Base-by-base conservation (phyloP, 352 stramenopile species). In the Phytopythium mirpurense region DNA sequence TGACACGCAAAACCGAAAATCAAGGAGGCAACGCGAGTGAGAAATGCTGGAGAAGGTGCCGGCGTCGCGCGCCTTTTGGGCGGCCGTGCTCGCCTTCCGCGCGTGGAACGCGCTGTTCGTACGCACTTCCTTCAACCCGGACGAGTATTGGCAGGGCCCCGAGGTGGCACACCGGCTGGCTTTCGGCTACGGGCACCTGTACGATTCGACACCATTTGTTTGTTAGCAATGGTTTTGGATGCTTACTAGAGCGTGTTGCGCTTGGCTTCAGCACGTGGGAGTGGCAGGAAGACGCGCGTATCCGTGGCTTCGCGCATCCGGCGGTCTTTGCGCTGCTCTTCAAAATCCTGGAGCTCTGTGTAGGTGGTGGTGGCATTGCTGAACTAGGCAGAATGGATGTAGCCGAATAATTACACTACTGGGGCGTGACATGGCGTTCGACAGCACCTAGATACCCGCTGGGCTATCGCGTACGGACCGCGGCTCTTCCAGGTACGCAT, bases 81-180 rank as follows among this genome's bases (percentile, higher is more conserved):
- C 62, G 36, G 56, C 48, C 15, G 61, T 93, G 49, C 37, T 72
- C 23, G 60, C 48, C 37, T 94, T 93, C 62, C 84, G 84, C 59
- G 27, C 90, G 5, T 87, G 73, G 70, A 94, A 93, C 51, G 74
- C 82, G 57, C 69, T 92, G 14, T 90, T 93, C 24, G 84, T 96
- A 49, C 79, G 78, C 62, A 93, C 86, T 52, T 73, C 65, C 45
- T 96, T 95, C 68, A 93, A 93, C 51, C 80, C 86, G 19, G 86
- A 96, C 56, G 86, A 96, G 66, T 96, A 88, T 67, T 96, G 86
- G 86, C 86, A 96, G 60, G 88, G 84, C 54, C 84, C 81, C 2
- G 86, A 96, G 63, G 83, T 96, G 32, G 86, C 86, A 45, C 85
- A 96, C 45, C 78, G 67, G 42, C 62, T 95, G 43, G 86, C 88